These are phyloP conservation scores for Rutstroemia sp. DNA, from an alignment of 2,329 filamentous ascomycete species.

Conservation along the genomic window DNA sequence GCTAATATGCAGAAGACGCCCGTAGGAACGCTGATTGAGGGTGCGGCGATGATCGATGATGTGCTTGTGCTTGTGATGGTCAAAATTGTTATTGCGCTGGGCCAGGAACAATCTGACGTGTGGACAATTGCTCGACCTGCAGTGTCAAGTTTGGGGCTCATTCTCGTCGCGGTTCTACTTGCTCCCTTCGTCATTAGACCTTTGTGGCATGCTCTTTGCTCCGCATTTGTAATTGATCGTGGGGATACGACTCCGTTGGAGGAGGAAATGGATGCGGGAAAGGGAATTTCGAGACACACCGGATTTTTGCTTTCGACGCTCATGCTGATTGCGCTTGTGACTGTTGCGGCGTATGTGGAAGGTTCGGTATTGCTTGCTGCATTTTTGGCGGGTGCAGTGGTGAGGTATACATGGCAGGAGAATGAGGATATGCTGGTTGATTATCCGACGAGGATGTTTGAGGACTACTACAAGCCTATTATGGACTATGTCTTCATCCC, in stretches of 20 bases:
- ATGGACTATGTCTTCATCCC: slow-evolving; percentile 44
- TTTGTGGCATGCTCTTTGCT: neutral
- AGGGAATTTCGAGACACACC: neutral
- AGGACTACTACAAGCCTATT: slow-evolving; percentile 21
- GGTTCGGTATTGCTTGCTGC: slow-evolving; percentile 1
- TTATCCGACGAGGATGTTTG: slow-evolving; percentile 17
- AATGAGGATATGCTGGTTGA: neutral
- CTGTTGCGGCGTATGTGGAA: slow-evolving; percentile 3
- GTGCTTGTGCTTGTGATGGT: slow-evolving; percentile 6
- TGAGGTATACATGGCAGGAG: neutral
- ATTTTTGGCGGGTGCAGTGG: slow-evolving; percentile 3
- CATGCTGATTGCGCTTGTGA: neutral
- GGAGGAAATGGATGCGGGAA: neutral
- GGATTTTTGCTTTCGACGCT: slow-evolving; percentile 1
- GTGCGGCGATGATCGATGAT: slow-evolving; percentile 4
- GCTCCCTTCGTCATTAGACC: neutral
- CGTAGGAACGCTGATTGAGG: slow-evolving; percentile 3
- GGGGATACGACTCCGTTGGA: neutral
- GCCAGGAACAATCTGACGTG: neutral
- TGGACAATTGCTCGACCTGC: slow-evolving; percentile 6
- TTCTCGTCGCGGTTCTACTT: neutral
- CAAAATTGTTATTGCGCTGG: slow-evolving; percentile 2
- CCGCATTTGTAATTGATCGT: neutral
- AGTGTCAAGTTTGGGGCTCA: neutral
- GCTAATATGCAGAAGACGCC: slow-evolving; percentile 7